A percentile compares a stretch with the other conserved stretches of the same genome.
Evolutionary conservation across 371 early-diverging fungal species (phyloP).

Genomic region (Batrachochytrium dendrobatidis): DNA sequence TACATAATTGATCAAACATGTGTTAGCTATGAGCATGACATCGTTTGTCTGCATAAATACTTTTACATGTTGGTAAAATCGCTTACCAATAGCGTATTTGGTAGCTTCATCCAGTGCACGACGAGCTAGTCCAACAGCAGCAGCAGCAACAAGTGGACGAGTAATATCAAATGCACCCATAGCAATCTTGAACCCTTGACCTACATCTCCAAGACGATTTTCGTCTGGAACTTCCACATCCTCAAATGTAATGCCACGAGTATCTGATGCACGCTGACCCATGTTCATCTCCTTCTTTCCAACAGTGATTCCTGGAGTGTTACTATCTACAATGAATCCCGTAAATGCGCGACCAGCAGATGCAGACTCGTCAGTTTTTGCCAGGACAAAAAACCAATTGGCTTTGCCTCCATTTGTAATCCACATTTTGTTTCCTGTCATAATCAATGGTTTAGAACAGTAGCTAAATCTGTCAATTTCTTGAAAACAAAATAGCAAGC

Average conservation of each 20-base stretch:
- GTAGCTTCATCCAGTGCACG: constrained; percentile 93
- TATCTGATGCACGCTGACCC: constrained; percentile 92
- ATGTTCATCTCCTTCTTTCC: constrained; percentile 96
- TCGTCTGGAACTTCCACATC: constrained; percentile 90
- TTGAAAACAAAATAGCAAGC: constrained; percentile 1
- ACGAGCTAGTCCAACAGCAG: constrained; percentile 85
- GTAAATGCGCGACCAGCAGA: constrained; percentile 87
- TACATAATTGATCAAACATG: neutral
- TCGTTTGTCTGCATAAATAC: neutral
- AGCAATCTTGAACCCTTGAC: constrained; percentile 89
- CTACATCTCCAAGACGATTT: constrained; percentile 47
- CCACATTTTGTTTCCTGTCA: constrained; percentile 48
- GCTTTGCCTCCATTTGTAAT: constrained; percentile 96
- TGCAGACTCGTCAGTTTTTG: constrained; percentile 73
- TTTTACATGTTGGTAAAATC: neutral
- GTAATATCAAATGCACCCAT: constrained; percentile 97
- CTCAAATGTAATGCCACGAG: constrained; percentile 91
- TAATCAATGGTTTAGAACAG: neutral
- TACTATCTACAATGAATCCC: constrained; percentile 91
- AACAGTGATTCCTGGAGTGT: constrained; percentile 78
- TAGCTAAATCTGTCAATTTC: constrained; percentile 1
- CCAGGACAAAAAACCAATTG: constrained; percentile 97
- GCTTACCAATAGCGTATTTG: constrained; percentile 60
- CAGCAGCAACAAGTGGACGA: constrained; percentile 86
- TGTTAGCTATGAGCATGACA: neutral